Evolutionary conservation across 768 basidiomycete species (phyloP).

Genomic region (Rhodosporidiobolus odoratus): DNA sequence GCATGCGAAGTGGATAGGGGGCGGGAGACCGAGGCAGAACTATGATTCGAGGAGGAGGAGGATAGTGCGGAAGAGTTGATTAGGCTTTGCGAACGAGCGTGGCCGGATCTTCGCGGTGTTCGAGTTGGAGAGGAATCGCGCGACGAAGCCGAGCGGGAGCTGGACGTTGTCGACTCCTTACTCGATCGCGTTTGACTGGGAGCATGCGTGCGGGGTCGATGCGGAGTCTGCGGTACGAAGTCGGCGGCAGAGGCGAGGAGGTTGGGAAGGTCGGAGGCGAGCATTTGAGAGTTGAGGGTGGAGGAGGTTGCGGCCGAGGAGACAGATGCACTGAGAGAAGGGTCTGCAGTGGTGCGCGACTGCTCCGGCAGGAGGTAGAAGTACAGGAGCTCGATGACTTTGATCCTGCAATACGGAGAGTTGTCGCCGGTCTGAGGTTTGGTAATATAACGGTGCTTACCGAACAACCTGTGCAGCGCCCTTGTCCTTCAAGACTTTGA

Average conservation of each 20-base stretch:
- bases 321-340: too few species aligned
- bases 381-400: slow-evolving; percentile 89
- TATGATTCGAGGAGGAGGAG: background rate
- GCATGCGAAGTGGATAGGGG: background rate
- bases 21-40: too few species aligned
- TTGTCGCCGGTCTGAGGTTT: background rate
- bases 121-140: slow-evolving; percentile 21
- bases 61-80: background rate
- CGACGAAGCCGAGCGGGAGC: background rate
- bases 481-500: slow-evolving; percentile 79
- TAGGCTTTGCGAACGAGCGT: slow-evolving; percentile 26
- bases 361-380: slow-evolving; percentile 89
- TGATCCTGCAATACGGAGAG: slow-evolving; percentile 61
- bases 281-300: background rate
- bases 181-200: background rate
- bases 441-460: slow-evolving; percentile 48
- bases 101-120: slow-evolving; percentile 1
- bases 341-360: background rate
- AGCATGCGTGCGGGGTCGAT: background rate
- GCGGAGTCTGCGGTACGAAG: slow-evolving; percentile 36
- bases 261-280: background rate
- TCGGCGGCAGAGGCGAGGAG: slow-evolving; percentile 24
- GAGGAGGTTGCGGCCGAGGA: slow-evolving; percentile 7
- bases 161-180: background rate
- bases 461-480: slow-evolving; percentile 80